Evolutionary conservation across 306 rosid species (phyloP), one percentile per base, ranked within the genome.

Genomic region (Calophaca sinica): DNA sequence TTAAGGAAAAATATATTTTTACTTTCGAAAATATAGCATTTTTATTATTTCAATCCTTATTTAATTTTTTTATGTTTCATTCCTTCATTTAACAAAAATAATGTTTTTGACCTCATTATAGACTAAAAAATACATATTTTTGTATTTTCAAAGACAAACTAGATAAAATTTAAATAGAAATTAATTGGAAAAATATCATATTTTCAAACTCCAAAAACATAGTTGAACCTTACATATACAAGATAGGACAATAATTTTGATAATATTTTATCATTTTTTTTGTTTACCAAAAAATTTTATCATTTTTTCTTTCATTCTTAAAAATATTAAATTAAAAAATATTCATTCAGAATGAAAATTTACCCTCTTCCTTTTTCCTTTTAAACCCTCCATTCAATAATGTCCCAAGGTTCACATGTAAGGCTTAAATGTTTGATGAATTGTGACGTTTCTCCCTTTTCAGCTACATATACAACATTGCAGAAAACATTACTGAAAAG

Each of bases 391-490:
- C 8, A 31, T 9, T 58, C 41, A 31, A n/a, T 61, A 61, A 35
- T 61, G n/a, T 61, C 46, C 67, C 2, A 61, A 35, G 66, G 31
- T 75, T 26, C 53, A 44, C 38, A 60, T 60, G 54, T 0, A n/a
- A 29, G 11, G 53, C 20, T 79, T 29, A 8, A 74, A 36, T 69
- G 46, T 2, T 70, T 8, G 61, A 15, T 33, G 72, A 39, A 41
- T 57, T 10, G 35, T 5, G 60, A 59, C 62, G 50, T 64, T 44
- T 44, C 50, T 54, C 36, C 59, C 20, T 26, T 57, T 44, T 50
- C 66, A 11, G 44, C 76, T 29, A 48, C 49, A 35, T 55, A 36
- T 72, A 55, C 26, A 9, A 4, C 9, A 50, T 20, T 2, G 44
- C 45, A 14, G 68, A 55, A 72, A 75, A 51, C 28, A 60, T 35